Conservation (phyloP, 129 eudicot species). For the Flaveria sonorensis region DNA sequence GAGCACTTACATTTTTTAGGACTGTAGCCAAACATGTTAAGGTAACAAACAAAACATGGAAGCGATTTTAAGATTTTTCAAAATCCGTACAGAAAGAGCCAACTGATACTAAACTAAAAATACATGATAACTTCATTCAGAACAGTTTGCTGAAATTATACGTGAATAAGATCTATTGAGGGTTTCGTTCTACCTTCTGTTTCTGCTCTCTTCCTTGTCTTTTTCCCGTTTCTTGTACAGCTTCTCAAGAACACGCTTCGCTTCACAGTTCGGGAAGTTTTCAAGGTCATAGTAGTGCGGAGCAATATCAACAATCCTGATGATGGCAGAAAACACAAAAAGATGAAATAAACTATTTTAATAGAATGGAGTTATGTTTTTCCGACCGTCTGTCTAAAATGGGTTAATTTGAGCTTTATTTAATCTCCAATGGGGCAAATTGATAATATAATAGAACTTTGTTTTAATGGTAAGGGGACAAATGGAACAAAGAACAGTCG, state of each 20-base stretch:
- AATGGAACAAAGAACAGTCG: too few relatives aligned
- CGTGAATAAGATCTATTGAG: neutral
- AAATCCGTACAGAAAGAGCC: constrained; percentile 16
- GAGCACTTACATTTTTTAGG: neutral
- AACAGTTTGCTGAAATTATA: constrained; percentile 13
- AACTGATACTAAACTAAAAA: constrained; percentile 30
- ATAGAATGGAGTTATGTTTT: neutral
- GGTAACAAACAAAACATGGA: constrained; percentile 19
- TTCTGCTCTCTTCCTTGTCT: constrained; percentile 66
- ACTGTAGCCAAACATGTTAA: neutral
- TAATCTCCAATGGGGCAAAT: neutral
- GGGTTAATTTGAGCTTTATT: neutral
- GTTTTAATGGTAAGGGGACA: too few relatives aligned
- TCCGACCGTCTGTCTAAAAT: neutral
- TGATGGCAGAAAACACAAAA: neutral
- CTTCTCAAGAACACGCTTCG: constrained; percentile 81
- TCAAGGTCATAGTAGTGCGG: constrained; percentile 84
- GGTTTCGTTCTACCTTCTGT: constrained; percentile 34
- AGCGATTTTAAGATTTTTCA: constrained; percentile 27
- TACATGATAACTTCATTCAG: constrained; percentile 19
- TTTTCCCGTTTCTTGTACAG: constrained; percentile 79
- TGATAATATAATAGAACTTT: too few relatives aligned
- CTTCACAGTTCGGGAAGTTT: constrained; percentile 93
- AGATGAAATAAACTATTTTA: neutral
- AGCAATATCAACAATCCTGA: constrained; percentile 89